Conservation (phyloP, 306 rosid genomes). For the Hippophae tibetana region DNA sequence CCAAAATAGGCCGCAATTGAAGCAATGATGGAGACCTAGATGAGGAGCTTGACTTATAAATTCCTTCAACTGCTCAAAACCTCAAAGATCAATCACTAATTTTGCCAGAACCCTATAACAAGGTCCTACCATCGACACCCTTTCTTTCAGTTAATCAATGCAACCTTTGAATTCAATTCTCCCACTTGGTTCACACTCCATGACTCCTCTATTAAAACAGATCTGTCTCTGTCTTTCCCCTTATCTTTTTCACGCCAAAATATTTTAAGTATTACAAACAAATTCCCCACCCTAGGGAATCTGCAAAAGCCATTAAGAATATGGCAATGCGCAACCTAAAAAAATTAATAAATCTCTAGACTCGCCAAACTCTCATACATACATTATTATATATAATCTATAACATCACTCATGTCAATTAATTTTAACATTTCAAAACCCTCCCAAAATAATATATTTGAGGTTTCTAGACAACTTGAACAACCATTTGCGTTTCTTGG, state of each 20-base stretch:
- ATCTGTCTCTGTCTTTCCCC: constrained; percentile 6
- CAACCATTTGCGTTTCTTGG: constrained; percentile 28
- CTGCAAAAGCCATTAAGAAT: constrained; percentile 65
- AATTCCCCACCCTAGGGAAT: constrained; percentile 69
- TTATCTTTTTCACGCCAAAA: constrained; percentile 10
- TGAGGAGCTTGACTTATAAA: constrained; percentile 32
- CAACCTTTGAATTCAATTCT: constrained; percentile 40
- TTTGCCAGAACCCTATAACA: constrained; percentile 21
- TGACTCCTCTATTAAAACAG: constrained; percentile 37
- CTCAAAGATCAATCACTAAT: constrained; percentile 17
- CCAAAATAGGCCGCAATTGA: constrained; percentile 23
- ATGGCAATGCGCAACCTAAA: constrained; percentile 47
- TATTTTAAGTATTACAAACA: constrained; percentile 17
- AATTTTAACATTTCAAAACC: constrained; percentile 29
- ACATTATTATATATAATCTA: constrained; percentile 33
- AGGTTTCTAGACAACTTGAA: constrained; percentile 54
- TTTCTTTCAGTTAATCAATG: constrained; percentile 32
- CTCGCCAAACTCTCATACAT: constrained; percentile 48
- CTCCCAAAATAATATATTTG: constrained; percentile 44
- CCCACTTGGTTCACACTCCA: constrained; percentile 41
- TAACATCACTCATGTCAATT: constrained; percentile 50
- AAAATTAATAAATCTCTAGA: constrained; percentile 29
- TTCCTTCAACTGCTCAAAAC: constrained; percentile 17
- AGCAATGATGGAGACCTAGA: constrained; percentile 31
- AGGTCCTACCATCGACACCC: constrained; percentile 44